Evolutionary conservation across 2,329 filamentous ascomycete species (phyloP), one percentile per base, ranked within the genome.

Genomic region (Escovopsis sp.): DNA sequence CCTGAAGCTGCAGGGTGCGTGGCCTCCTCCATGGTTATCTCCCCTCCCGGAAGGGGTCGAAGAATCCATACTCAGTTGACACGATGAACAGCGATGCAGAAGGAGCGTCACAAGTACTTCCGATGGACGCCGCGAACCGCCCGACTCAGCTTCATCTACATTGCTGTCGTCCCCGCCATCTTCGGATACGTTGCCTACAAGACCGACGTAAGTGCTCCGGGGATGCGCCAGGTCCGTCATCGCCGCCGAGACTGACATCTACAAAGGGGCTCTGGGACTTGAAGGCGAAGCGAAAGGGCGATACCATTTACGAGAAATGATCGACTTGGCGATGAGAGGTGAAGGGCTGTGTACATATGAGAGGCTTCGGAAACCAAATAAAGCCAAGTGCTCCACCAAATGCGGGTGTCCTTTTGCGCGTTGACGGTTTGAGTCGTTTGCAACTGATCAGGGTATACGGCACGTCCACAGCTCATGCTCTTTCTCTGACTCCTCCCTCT

Each of bases 21-120:
- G 48, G 54, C 48, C 51, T 51, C 45, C 20, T 37, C 11, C 45
- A 43, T 40, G n/a, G n/a, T n/a, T n/a, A n/a, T n/a, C n/a, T n/a
- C 42, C 37, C 25, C 27, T 30, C 27, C 27, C 15, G 34, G 20
- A 12, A 4, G 14, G 9, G 15, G 14, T 27, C 46, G 39, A 50
- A 43, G 36, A 33, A 29, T n/a, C n/a, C n/a, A n/a, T 8, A 30
- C 15, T 16, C 40, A 29, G 39, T 52, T 59, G 54, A 58, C 52
- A 36, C 39, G 24, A 37, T 44, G 31, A 45, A 53, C 55, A 94
- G 88, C 82, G 61, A 84, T 95, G 78, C 76, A 74, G 56, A 70
- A 74, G 56, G 86, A 84, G 69, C 82, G 91, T 51, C 81, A 88
- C 75, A 86, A 86, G 67, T 94, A 85, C 75, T 98, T 96, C 75